These are phyloP conservation scores for Pythium rishiriense DNA, from an alignment of 352 stramenopile genomes.

Conservation along the genomic window DNA sequence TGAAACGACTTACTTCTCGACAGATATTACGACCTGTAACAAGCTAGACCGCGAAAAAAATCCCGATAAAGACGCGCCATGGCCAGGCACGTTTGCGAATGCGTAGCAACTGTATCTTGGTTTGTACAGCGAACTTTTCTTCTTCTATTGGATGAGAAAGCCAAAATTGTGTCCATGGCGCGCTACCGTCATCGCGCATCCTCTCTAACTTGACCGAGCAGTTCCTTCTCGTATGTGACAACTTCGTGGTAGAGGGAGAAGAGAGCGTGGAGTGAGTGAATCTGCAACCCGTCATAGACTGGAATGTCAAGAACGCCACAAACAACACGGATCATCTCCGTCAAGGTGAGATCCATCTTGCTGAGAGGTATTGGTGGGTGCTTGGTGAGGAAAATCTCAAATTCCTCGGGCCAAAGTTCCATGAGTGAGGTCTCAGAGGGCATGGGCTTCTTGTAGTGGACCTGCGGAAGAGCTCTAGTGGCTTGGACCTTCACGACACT, in stretches of 20 bases:
- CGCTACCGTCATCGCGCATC: not conserved
- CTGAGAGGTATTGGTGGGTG: constrained; percentile 28
- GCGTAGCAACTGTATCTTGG: too few species aligned
- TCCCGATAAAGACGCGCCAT: constrained; percentile 63
- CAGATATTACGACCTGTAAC: constrained; percentile 69
- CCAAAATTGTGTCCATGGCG: constrained; percentile 6
- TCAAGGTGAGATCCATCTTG: constrained; percentile 81
- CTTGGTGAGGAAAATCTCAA: constrained; percentile 66
- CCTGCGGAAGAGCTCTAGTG: constrained; percentile 66
- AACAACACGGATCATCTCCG: constrained; percentile 83
- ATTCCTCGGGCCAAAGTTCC: constrained; percentile 88
- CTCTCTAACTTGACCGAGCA: not conserved
- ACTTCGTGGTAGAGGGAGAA: constrained; percentile 91
- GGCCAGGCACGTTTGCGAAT: constrained; percentile 76
- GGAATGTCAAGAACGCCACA: constrained; percentile 93
- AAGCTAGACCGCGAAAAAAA: constrained; percentile 71
- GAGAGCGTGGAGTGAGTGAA: constrained; percentile 91
- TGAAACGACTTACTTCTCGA: constrained; percentile 74
- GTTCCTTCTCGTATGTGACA: constrained; percentile 51
- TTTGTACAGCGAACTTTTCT: too few species aligned
- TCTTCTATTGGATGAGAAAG: not conserved
- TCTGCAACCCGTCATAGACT: constrained; percentile 69
- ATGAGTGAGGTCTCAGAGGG: constrained; percentile 77
- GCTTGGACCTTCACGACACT: constrained; percentile 89
- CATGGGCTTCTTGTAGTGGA: constrained; percentile 90